Base-by-base conservation (phyloP, 192 early-diverging fungal genomes). In the Helicostylum pulchrum region DNA sequence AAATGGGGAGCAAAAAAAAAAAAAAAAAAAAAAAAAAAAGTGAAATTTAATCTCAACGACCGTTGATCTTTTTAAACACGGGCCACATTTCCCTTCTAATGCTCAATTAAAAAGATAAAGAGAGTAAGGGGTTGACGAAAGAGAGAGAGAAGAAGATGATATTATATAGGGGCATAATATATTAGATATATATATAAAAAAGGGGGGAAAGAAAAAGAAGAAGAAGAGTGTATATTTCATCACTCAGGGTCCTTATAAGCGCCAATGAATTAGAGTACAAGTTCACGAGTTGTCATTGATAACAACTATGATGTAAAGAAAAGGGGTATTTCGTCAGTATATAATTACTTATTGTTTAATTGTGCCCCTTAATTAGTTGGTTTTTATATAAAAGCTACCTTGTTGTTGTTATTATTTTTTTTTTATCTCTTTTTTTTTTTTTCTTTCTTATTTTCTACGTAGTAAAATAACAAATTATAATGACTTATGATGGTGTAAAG, bases 401-500 rank as follows among this genome's bases (percentile, higher is more conserved):
- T 17, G n/a, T 9, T 39, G 6, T 39, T 9, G 36, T 6, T 39
- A 39, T 10, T 5, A 5, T 36, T 36, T 36, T 36, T 36, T 7
- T 36, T 36, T 39, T 39, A 39, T 39, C 53, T 26, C 26, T 54
- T 54, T 46, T 46, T 9, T 11, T 46, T 10, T 9, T 54, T 31
- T 46, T 46, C 15, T 11, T 46, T 10, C 15, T 54, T 31, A 54
- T 32, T 26, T n/a, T n/a, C n/a, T n/a, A n/a, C n/a, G n/a, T 26
- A 26, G 36, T 39, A 39, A 3, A 39, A 4, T 39, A 39, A 39
- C n/a, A 36, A 32, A 36, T 17, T 39, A 17, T 56, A 56, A 56
- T 56, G 54, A 56, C 54, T 20, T 59, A 59, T 45, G 57, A 59
- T 59, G 36, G 36, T 39, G 36, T 39, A 48, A 19, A 48, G 46